Evolutionary conservation across 1,284 basidiomycete species (phyloP), one percentile per base, ranked within the genome.

Genomic region (Ustilago tritici): DNA sequence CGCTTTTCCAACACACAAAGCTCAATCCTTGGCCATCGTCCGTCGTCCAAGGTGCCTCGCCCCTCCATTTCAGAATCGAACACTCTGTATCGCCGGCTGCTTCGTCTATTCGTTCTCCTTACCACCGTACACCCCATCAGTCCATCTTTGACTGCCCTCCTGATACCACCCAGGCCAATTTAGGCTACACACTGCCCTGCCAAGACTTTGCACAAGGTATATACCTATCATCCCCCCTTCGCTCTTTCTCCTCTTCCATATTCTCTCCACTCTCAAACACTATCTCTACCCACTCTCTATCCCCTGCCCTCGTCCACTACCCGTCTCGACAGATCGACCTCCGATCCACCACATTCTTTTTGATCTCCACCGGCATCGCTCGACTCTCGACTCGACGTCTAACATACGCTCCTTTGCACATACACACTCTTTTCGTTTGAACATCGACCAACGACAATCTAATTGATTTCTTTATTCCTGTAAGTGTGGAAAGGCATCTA

Each of bases 391-490:
- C 50, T 64, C 65, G 65, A 67, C 57, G 40, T 58, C 53, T 47
- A 56, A 59, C 65, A 72, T 65, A 72, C 70, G 65, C 65, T 72
- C 70, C 53, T 72, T 72, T 72, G 70, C 70, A 72, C 62, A 64
- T 38, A 23, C 38, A 67, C 61, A 52, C n/a, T 67, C 64, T 43
- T 36, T 56, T 70, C 34, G 11, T 19, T 59, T 35, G 56, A 28
- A 65, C 59, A 54, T 62, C 50, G 28, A 32, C 41, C 34, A 23
- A 19, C 38, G 56, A 63, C 61, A 63, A 43, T 52, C 28, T n/a
- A 47, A 12, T 47, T 54, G 49, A 49, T 56, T 28, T 53, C 28
- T 50, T 54, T 14, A 56, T 72, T 46, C 56, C 70, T 60, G 70
- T 72, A 72, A 72, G 70, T 72, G 7, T 14, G 47, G 4, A 53